Evolutionary conservation across 352 stramenopile species (phyloP).

Genomic region (Phytophthora nicotianae): DNA sequence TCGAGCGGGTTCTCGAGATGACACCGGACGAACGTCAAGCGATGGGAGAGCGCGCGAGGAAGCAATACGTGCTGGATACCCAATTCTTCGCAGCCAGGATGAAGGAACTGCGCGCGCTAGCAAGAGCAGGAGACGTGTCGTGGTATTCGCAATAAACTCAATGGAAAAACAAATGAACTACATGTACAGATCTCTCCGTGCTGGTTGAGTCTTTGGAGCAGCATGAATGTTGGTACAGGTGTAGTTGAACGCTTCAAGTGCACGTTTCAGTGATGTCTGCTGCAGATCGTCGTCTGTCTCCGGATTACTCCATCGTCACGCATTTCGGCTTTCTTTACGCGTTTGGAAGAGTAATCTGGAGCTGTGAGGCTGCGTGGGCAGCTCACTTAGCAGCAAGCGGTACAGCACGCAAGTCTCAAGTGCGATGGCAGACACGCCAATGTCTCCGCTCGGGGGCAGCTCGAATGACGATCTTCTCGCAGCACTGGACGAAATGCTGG

Average conservation of each 20-base stretch:
- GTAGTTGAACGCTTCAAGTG: no score
- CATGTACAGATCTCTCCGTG: not conserved
- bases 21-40: constrained; percentile 36
- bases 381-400: constrained; percentile 12
- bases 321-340: constrained; percentile 9
- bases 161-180: constrained; percentile 8
- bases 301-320: constrained; percentile 16
- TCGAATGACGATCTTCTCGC: constrained; percentile 31
- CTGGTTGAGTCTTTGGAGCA: constrained; percentile 1
- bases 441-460: constrained; percentile 24
- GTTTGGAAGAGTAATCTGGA: constrained; percentile 18
- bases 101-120: constrained; percentile 25
- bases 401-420: constrained; percentile 1
- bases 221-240: no score
- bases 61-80: constrained; percentile 37
- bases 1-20: constrained; percentile 47
- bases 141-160: constrained; percentile 19
- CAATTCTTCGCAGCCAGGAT: constrained; percentile 32
- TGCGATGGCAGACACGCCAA: constrained; percentile 5
- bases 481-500: constrained; percentile 34
- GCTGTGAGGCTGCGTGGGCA: not conserved
- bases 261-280: constrained; percentile 10
- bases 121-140: constrained; percentile 7
- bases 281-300: constrained; percentile 12
- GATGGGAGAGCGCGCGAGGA: constrained; percentile 33